These are phyloP conservation scores for Actinidia arguta DNA, from an alignment of 179 eudicot species.

Conservation along the genomic window DNA sequence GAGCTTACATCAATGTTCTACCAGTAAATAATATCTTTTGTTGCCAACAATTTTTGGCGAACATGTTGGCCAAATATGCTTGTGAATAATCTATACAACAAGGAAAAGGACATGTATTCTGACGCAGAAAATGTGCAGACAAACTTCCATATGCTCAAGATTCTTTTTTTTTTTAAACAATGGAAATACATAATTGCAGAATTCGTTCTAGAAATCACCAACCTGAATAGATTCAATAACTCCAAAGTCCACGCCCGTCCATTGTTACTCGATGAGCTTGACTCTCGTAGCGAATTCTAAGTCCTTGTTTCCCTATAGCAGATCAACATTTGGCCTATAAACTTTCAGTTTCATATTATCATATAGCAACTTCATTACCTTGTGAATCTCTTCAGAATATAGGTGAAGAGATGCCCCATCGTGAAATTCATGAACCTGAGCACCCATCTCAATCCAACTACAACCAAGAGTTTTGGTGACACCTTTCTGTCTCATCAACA, in stretches of 20 bases:
- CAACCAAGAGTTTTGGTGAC: conserved; percentile 67
- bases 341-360: conserved; percentile 51
- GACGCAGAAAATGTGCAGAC: background rate
- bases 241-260: background rate
- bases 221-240: conserved; percentile 14
- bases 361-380: conserved; percentile 41
- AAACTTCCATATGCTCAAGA: background rate
- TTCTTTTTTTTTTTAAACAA: background rate
- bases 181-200: background rate
- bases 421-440: conserved; percentile 50
- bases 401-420: conserved; percentile 45
- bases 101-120: background rate
- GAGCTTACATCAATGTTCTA: background rate
- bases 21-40: background rate
- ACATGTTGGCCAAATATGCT: background rate
- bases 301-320: conserved; percentile 25
- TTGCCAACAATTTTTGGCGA: background rate
- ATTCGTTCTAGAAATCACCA: background rate
- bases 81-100: background rate
- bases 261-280: background rate
- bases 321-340: conserved; percentile 30
- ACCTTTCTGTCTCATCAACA: conserved; percentile 60
- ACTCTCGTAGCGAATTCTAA: conserved; percentile 13
- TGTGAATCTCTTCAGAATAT: conserved; percentile 36
- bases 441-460: conserved; percentile 64